A percentile compares a stretch with the other conserved stretches of the same genome.
Conservation (phyloP, 306 rosid species). For the Pueraria montana region DNA sequence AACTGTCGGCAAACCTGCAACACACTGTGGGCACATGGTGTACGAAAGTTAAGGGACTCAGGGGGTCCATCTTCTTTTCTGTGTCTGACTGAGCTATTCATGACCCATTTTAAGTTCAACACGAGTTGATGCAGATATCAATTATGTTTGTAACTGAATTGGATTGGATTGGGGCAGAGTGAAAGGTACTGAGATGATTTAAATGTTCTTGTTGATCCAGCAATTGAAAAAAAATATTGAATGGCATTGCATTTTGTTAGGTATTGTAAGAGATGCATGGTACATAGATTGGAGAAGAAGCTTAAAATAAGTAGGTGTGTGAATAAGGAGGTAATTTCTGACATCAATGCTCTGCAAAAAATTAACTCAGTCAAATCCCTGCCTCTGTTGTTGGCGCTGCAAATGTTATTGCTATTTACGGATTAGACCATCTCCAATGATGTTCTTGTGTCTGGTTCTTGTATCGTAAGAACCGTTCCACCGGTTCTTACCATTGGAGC, state of each 20-base stretch:
- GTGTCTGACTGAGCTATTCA: conserved; percentile 31
- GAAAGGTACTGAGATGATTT: conserved; percentile 31
- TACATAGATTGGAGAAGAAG: conserved; percentile 38
- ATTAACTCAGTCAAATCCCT: conserved; percentile 45
- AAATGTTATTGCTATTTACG: conserved; percentile 36
- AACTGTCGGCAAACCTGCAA: conserved; percentile 35
- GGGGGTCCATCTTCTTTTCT: conserved; percentile 38
- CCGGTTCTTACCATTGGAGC: no score
- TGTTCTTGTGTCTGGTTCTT: no score
- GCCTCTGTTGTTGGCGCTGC: conserved; percentile 24
- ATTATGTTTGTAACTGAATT: conserved; percentile 45
- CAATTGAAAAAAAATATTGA: conserved; percentile 38
- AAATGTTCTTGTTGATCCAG: conserved; percentile 12
- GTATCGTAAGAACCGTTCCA: no score
- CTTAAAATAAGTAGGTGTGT: conserved; percentile 47
- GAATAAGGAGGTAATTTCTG: conserved; percentile 39
- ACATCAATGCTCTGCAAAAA: conserved; percentile 45
- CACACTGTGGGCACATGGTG: conserved; percentile 47
- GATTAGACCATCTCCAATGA: no score
- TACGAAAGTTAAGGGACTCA: conserved; percentile 21
- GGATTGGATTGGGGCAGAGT: conserved; percentile 42
- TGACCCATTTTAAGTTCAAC: conserved; percentile 45
- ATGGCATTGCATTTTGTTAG: conserved; percentile 50
- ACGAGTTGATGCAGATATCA: conserved; percentile 45
- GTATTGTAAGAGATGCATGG: conserved; percentile 45